Evolutionary conservation across 2,329 filamentous ascomycete genomes (phyloP), one percentile per base, ranked within the genome.

Genomic region (Pyrenophora seminiperda): DNA sequence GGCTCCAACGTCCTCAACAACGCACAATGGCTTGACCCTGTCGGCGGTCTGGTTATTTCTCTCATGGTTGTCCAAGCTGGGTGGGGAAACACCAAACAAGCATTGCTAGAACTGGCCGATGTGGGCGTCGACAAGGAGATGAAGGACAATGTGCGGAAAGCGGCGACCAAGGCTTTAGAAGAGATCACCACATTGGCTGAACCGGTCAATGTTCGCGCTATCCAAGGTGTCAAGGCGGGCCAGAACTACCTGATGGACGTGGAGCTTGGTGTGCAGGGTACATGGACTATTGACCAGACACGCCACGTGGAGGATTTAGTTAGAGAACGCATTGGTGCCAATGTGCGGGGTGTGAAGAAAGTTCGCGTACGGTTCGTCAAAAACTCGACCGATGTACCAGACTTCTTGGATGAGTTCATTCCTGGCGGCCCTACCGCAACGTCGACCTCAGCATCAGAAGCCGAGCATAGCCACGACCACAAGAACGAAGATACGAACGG

Each of bases 171-270:
- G 37, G 73, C 73, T 10, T 41, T 75, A 9, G 58, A 59, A 27
- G 59, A 56, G 40, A 66, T 88, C 15, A 68, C 63, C 41, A 59
- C 59, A 1, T 73, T 42, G 76, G 81, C 41, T 78, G 83, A 40
- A 76, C 82, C 85, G 46, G 81, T 91, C 7, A 84, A 90, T 66
- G 76, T 97, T 37, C 83, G 88, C 36, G 88, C 90, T 36, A 83
- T 97, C 3, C 89, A 91, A 58, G 94, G 94, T 46, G 83, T 96
- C 75, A 99, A 99, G 76, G 94, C 91, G 3, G 94, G 94, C 22
- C 94, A 97, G 73, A 99, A 97, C 76, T 97, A 95, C 71, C 80
- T 97, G 22, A 86, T 97, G 62, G 94, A 97, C 63, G 73, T 99
- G 6, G 92, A 96, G 72, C 76, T 97, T 54, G 88, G 84, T 2